Evolutionary conservation across 495 filamentous ascomycete species (phyloP).

Genomic region (Aspergillus egyptiacus): DNA sequence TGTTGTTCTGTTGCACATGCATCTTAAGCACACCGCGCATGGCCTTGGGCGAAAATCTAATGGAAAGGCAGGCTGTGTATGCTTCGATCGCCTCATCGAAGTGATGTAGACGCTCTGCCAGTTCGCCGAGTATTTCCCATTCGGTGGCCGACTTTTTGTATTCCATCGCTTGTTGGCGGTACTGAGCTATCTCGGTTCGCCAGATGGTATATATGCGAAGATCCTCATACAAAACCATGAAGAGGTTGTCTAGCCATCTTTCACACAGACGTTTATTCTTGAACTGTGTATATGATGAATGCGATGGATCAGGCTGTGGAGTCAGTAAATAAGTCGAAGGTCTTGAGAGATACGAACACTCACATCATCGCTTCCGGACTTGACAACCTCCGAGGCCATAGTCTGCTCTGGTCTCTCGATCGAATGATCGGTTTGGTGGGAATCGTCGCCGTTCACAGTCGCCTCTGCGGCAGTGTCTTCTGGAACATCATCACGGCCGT

Average conservation of each 20-base stretch:
- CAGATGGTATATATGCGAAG: constrained; percentile 98
- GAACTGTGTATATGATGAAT: constrained; percentile 58
- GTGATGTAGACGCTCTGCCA: constrained; percentile 89
- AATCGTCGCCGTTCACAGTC: constrained; percentile 29
- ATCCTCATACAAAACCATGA: constrained; percentile 99
- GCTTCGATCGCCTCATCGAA: constrained; percentile 84
- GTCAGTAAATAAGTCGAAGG: background rate
- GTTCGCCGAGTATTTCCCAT: constrained; percentile 94
- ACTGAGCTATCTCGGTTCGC: constrained; percentile 95
- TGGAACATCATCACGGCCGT: constrained; percentile 34
- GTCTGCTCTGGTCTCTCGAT: constrained; percentile 80
- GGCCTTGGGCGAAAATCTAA: constrained; percentile 84
- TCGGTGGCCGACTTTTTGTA: constrained; percentile 96
- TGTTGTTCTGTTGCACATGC: constrained; percentile 67
- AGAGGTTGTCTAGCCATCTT: constrained; percentile 95
- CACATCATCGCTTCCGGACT: constrained; percentile 74
- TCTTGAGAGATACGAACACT: constrained; percentile 21
- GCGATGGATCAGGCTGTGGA: constrained; percentile 41
- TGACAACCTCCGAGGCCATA: constrained; percentile 73
- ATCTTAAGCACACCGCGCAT: constrained; percentile 75
- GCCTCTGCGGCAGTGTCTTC: constrained; percentile 19
- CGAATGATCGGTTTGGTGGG: constrained; percentile 36
- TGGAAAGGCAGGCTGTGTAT: constrained; percentile 73
- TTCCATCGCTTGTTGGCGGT: constrained; percentile 76
- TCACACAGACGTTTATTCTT: constrained; percentile 96